Evolutionary conservation across 1,284 basidiomycete genomes (phyloP).

Genomic region (Ganoderma multipileum): DNA sequence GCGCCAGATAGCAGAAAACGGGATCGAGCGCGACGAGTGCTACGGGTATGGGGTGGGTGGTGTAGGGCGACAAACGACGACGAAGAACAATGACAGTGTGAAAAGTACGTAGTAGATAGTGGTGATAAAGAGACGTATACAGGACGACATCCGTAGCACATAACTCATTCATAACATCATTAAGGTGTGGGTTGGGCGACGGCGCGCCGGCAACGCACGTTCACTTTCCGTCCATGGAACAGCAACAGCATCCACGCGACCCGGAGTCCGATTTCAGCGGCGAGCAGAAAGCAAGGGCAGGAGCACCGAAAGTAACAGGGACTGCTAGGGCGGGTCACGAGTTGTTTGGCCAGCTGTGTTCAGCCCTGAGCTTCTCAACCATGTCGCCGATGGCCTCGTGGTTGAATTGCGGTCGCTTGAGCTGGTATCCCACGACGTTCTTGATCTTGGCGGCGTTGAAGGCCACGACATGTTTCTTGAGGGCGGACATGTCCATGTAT

Average conservation of each 20-base stretch:
- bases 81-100: neutral
- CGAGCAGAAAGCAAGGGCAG: neutral
- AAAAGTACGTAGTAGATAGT: slow-evolving; percentile 19
- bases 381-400: slow-evolving; percentile 74
- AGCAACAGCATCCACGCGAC: slow-evolving; percentile 1
- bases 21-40: slow-evolving; percentile 19
- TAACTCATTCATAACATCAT: slow-evolving; percentile 34
- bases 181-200: slow-evolving; percentile 13
- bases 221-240: slow-evolving; percentile 4
- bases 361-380: slow-evolving; percentile 80
- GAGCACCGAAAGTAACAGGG: neutral
- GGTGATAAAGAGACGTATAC: slow-evolving; percentile 12
- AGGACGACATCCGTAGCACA: slow-evolving; percentile 22
- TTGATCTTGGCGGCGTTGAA: slow-evolving; percentile 78
- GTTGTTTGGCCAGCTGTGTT: slow-evolving; percentile 73
- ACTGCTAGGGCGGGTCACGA: slow-evolving; percentile 21
- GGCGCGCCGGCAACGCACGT: neutral
- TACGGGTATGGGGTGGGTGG: slow-evolving; percentile 24
- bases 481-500: slow-evolving; percentile 80
- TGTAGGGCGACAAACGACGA: neutral
- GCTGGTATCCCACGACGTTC: slow-evolving; percentile 72
- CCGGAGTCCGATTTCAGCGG: neutral
- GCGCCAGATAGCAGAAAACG: slow-evolving; percentile 18
- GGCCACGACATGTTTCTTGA: slow-evolving; percentile 71
- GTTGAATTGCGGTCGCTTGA: slow-evolving; percentile 69